A percentile compares a stretch with the other conserved stretches of the same genome.
Evolutionary conservation across 2,329 filamentous ascomycete genomes (phyloP).

Genomic region (Shiraia bambusicola): DNA sequence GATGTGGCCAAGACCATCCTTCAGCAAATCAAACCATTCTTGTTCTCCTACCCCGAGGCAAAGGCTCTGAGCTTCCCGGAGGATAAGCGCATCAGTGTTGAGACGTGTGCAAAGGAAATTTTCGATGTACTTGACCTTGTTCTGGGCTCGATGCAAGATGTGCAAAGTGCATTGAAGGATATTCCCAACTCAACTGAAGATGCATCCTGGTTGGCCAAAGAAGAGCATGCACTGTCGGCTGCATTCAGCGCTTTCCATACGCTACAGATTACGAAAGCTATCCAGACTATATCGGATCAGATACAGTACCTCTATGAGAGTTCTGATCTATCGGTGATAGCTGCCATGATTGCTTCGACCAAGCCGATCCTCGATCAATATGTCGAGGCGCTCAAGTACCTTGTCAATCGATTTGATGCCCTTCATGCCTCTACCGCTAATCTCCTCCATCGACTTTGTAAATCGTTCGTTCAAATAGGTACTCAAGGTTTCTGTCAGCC

Average conservation of each 20-base stretch:
- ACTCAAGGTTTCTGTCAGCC: conserved; percentile 90
- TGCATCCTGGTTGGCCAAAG: conserved; percentile 62
- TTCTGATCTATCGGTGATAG: conserved; percentile 48
- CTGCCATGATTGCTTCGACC: conserved; percentile 61
- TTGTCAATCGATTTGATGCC: conserved; percentile 59
- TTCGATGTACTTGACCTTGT: conserved; percentile 71
- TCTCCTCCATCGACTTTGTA: conserved; percentile 73
- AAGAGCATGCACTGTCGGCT: conserved; percentile 34
- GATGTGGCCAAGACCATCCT: conserved; percentile 44
- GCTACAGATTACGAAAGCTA: conserved; percentile 53
- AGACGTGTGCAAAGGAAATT: conserved; percentile 59
- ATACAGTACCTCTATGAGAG: conserved; percentile 49
- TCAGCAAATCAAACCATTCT: conserved; percentile 67
- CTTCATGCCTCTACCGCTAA: conserved; percentile 72
- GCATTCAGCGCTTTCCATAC: conserved; percentile 63
- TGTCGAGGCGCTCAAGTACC: conserved; percentile 59
- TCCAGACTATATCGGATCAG: conserved; percentile 49
- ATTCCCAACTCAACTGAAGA: conserved; percentile 64
- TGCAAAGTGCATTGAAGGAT: conserved; percentile 58
- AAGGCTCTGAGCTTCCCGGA: conserved; percentile 1
- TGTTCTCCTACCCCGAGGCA: conserved; percentile 34
- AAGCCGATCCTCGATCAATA: conserved; percentile 77
- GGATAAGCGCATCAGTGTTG: conserved; percentile 14
- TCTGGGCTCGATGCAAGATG: conserved; percentile 76
- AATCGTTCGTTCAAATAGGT: conserved; percentile 75